phyloP scores from a whole-genome alignment of 805 yeast species.

The Metschnikowia matae region DNA sequence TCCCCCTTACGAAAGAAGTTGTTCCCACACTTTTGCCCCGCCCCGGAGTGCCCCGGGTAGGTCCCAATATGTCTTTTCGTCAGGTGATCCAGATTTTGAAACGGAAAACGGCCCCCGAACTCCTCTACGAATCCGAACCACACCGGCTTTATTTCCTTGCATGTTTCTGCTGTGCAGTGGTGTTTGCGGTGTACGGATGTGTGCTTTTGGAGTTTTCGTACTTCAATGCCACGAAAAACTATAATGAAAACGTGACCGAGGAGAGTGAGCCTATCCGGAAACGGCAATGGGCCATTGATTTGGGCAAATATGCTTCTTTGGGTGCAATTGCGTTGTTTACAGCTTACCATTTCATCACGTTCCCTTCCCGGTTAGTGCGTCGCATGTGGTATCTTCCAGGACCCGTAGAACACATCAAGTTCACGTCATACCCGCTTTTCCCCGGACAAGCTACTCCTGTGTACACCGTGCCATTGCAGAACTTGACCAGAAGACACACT shows the following conservation, averaged over 20 bases:
- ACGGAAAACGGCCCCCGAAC: slow-evolving; percentile 58
- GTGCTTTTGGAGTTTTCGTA: slow-evolving; percentile 55
- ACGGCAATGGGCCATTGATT: slow-evolving; percentile 33
- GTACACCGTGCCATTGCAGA: slow-evolving; percentile 57
- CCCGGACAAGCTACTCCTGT: slow-evolving; percentile 79
- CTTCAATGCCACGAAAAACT: slow-evolving; percentile 48
- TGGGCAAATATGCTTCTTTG: slow-evolving; percentile 26
- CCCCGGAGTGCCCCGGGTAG: slow-evolving; percentile 74
- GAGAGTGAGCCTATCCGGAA: slow-evolving; percentile 40
- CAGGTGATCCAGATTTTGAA: slow-evolving; percentile 59
- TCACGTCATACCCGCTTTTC: slow-evolving; percentile 70
- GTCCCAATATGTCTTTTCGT: slow-evolving; percentile 49
- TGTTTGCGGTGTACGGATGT: slow-evolving; percentile 65
- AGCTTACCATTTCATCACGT: slow-evolving; percentile 29
- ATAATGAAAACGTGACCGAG: slow-evolving; percentile 49
- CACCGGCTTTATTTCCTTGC: slow-evolving; percentile 71
- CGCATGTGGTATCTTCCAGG: slow-evolving; percentile 76
- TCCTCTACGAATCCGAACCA: slow-evolving; percentile 80
- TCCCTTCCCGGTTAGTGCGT: slow-evolving; percentile 70
- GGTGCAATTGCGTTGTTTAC: slow-evolving; percentile 26
- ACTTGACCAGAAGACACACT: slow-evolving; percentile 51
- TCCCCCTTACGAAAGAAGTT: slow-evolving; percentile 61
- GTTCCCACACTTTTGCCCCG: slow-evolving; percentile 67
- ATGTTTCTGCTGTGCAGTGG: slow-evolving; percentile 64
- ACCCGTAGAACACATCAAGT: slow-evolving; percentile 50